Base-by-base conservation (phyloP, 495 filamentous ascomycete species). In the Lepidopterella palustris region DNA sequence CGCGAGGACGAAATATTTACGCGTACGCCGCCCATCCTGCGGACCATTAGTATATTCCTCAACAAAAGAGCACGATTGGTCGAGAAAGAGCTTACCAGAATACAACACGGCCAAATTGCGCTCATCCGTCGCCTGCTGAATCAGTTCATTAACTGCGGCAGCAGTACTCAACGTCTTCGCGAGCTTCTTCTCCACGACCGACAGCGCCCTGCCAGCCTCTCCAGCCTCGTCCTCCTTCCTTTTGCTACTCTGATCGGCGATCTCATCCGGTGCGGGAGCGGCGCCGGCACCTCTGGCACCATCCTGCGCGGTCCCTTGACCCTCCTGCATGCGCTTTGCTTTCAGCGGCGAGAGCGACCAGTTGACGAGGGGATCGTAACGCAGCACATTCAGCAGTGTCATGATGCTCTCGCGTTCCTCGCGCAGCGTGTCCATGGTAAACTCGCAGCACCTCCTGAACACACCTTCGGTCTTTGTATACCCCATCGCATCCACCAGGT, bases 401-500 rank as follows among this genome's bases (percentile, higher is more conserved):
- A 93, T 96, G 71, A 98, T 97, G 64, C 85, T 90, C 64, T 95
- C 95, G 0, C 85, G 86, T 72, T 98, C 93, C 67, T 95, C 86
- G 10, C 95, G 85, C 28, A 98, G 78, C 15, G 95, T 90, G 61
- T 96, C 91, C 4, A 98, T 80, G 0, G 92, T 97, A 68, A 97
- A 97, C 71, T 98, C 95, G 72, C 95, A 98, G 72, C 95, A 98
- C 23, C 93, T 81, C 10, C 92, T 84, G 76, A 97, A 98, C 1
- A 97, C 89, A 6, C 93, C 93, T 74, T 98, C 93, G 0, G 91
- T 96, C 65, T 87, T 87, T 29, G 90, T 95, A 62, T 97, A 89
- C 21, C 93, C 93, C 86, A 98, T 97, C 21, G 89, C 93, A 69
- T 97, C 95, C 11, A 97, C 90, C 27, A 98, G 83, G 70, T 98